Conservation (phyloP, 441 rosid species). For the Adansonia grandidieri region DNA sequence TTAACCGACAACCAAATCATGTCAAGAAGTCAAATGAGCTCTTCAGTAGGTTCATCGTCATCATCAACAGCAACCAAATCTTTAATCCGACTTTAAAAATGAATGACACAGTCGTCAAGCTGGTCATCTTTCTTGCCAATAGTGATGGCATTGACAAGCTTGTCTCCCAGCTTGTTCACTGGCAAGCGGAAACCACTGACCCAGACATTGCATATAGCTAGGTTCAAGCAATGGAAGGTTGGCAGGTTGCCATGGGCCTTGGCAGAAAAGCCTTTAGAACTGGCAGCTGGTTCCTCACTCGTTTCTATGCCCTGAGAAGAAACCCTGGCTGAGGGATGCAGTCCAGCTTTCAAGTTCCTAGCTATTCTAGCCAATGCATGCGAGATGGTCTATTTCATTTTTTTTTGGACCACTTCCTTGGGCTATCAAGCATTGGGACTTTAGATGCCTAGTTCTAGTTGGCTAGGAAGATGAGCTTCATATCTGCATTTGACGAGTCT, state of each 20-base stretch:
- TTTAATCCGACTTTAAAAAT: background rate
- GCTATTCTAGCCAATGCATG: constrained; percentile 83
- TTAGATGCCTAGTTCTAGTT: constrained; percentile 59
- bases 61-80: background rate
- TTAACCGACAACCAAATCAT: background rate
- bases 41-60: background rate
- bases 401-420: constrained; percentile 69
- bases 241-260: constrained; percentile 69
- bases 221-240: constrained; percentile 90
- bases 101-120: constrained; percentile 82
- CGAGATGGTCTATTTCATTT: constrained; percentile 93
- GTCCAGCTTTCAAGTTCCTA: constrained; percentile 48
- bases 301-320: constrained; percentile 75
- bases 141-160: constrained; percentile 98
- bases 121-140: constrained; percentile 87
- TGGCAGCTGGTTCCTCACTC: constrained; percentile 77
- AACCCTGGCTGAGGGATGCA: constrained; percentile 51
- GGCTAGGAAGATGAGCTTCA: constrained; percentile 79
- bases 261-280: constrained; percentile 91
- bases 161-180: constrained; percentile 86
- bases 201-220: constrained; percentile 56
- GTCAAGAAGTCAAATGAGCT: constrained; percentile 16
- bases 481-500: constrained; percentile 93
- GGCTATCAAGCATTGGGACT: constrained; percentile 89
- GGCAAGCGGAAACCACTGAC: constrained; percentile 60